Conservation (phyloP, 805 yeast species). For the Saccharomyces kudriavzevii region DNA sequence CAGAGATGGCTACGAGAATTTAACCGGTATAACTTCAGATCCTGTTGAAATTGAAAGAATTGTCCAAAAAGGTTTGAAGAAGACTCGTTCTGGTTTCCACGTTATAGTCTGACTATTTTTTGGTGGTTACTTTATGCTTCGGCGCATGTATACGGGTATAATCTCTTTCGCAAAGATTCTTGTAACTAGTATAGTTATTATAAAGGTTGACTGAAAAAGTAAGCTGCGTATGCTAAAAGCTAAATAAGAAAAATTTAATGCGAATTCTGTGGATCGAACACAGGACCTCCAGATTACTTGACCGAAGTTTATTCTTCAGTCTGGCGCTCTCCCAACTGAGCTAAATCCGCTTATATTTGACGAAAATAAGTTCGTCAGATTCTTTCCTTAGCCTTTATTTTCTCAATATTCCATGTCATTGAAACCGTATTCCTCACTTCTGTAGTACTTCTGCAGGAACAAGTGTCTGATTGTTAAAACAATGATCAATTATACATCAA, state of each 20-base stretch:
- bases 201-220: background rate
- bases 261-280: constrained; percentile 79
- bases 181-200: background rate
- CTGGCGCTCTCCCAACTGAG: constrained; percentile 41
- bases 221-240: background rate
- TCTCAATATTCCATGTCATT: too few relatives aligned
- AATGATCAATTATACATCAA: too few relatives aligned
- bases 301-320: constrained; percentile 32
- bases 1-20: constrained; percentile 64
- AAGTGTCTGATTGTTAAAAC: too few relatives aligned
- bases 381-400: too few relatives aligned
- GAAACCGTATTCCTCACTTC: too few relatives aligned
- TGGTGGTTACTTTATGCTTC: background rate
- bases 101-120: constrained; percentile 28
- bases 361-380: background rate
- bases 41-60: constrained; percentile 74
- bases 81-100: constrained; percentile 60
- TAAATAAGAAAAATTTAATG: constrained; percentile 34
- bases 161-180: background rate
- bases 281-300: constrained; percentile 61
- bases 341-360: constrained; percentile 31
- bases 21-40: constrained; percentile 78
- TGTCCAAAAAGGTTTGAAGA: constrained; percentile 59
- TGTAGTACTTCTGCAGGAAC: too few relatives aligned
- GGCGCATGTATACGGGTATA: background rate